These are phyloP conservation scores for Astragalus glycyphyllos DNA, from an alignment of 306 rosid species.

Conservation along the genomic window DNA sequence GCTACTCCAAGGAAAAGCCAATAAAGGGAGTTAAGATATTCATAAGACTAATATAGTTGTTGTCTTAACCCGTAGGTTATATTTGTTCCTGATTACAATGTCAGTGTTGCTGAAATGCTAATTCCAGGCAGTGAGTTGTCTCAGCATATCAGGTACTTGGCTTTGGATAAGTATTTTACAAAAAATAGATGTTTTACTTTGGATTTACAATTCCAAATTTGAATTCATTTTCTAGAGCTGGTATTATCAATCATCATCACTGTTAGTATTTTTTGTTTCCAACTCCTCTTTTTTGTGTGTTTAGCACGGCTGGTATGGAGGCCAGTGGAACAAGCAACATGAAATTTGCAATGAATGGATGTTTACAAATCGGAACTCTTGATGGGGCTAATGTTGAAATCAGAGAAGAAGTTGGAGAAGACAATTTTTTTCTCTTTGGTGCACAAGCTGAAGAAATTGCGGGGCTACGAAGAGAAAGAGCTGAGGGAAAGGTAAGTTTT, in stretches of 20 bases:
- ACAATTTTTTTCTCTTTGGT: conserved; percentile 89
- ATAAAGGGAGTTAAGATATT: conserved; percentile 1
- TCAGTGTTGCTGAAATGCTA: conserved; percentile 85
- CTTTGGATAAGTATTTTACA: not conserved
- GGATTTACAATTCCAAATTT: conserved; percentile 13
- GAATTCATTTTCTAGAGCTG: conserved; percentile 25
- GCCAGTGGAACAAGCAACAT: conserved; percentile 99
- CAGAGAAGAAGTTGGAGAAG: conserved; percentile 92
- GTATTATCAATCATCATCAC: conserved; percentile 7
- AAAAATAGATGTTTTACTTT: not conserved
- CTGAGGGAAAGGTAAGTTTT: conserved; percentile 72
- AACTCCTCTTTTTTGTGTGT: not conserved
- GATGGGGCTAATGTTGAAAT: conserved; percentile 98
- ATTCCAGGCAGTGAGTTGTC: conserved; percentile 98
- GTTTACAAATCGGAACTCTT: conserved; percentile 85
- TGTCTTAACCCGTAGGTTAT: conserved; percentile 61
- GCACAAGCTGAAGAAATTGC: conserved; percentile 85
- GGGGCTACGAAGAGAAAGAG: conserved; percentile 82
- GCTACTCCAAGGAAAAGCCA: conserved; percentile 5
- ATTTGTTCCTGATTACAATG: conserved; percentile 95
- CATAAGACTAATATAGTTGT: not conserved
- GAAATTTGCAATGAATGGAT: conserved; percentile 98
- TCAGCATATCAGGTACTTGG: conserved; percentile 85
- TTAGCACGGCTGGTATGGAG: conserved; percentile 97
- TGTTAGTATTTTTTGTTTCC: not conserved